phyloP scores from a whole-genome alignment of 345 rosid genomes.

The Gossypium rotundifolium region DNA sequence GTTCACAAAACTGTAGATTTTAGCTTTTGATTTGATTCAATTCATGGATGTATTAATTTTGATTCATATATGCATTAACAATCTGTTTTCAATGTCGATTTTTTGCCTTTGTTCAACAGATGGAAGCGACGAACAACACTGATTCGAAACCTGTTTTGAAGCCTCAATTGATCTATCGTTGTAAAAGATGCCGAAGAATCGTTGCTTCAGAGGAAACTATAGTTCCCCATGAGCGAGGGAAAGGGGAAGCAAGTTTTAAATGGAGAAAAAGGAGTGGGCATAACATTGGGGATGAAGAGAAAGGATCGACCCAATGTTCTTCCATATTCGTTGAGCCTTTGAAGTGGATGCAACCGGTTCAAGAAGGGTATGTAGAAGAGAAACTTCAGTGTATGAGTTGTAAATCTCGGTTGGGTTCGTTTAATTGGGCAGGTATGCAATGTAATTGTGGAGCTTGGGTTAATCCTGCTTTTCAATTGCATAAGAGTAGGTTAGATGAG shows the following conservation, averaged over 20 bases:
- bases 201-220: conserved; percentile 65
- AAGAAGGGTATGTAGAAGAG: conserved; percentile 76
- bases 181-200: conserved; percentile 77
- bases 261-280: conserved; percentile 60
- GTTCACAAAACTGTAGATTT: not conserved
- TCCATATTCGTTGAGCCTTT: conserved; percentile 87
- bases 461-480: conserved; percentile 88
- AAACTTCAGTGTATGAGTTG: conserved; percentile 78
- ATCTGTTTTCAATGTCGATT: too few relatives aligned
- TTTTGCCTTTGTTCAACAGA: conserved; percentile 7
- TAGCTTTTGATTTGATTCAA: not conserved
- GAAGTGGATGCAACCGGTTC: conserved; percentile 93
- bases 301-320: conserved; percentile 50
- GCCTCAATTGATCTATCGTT: conserved; percentile 61
- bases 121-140: conserved; percentile 23
- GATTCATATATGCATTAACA: not conserved
- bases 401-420: conserved; percentile 74
- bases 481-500: conserved; percentile 70
- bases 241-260: conserved; percentile 69
- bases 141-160: conserved; percentile 26
- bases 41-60: not conserved
- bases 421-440: conserved; percentile 96
- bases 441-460: conserved; percentile 94
- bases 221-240: conserved; percentile 59
- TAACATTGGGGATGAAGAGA: conserved; percentile 9